These are phyloP conservation scores for Astrocystis sublimbata DNA, from an alignment of 495 filamentous ascomycete species.

Conservation along the genomic window DNA sequence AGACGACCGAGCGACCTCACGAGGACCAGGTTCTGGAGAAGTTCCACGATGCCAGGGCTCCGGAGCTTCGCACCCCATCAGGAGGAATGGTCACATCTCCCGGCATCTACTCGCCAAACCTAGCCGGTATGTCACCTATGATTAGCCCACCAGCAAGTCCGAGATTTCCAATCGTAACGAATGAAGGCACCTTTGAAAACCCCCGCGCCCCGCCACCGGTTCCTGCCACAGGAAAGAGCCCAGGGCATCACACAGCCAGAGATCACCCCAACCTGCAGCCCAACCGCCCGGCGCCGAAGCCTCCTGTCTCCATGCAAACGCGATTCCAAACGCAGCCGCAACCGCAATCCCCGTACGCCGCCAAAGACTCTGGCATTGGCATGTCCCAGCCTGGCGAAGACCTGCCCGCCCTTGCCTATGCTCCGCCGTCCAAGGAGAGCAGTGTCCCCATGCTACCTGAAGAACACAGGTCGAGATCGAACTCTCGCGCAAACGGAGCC, in stretches of 20 bases:
- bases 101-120: constrained; percentile 49
- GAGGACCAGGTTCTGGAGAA: constrained; percentile 94
- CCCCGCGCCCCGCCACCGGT: constrained; percentile 91
- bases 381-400: constrained; percentile 58
- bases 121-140: constrained; percentile 59
- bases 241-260: constrained; percentile 44
- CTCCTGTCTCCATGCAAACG: constrained; percentile 54
- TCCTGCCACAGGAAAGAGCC: constrained; percentile 57
- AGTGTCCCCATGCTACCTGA: constrained; percentile 53
- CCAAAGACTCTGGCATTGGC: constrained; percentile 57
- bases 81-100: constrained; percentile 45
- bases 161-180: constrained; percentile 81
- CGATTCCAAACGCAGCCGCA: constrained; percentile 51
- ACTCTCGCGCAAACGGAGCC: constrained; percentile 52
- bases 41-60: constrained; percentile 78
- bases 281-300: constrained; percentile 65
- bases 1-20: constrained; percentile 74
- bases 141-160: constrained; percentile 87
- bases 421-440: constrained; percentile 46
- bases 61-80: constrained; percentile 53
- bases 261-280: constrained; percentile 60
- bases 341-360: constrained; percentile 43
- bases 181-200: constrained; percentile 95
- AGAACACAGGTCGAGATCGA: constrained; percentile 56
- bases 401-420: constrained; percentile 43